Evolutionary conservation across 768 basidiomycete species (phyloP).

Genomic region (Chalciporus chontae): DNA sequence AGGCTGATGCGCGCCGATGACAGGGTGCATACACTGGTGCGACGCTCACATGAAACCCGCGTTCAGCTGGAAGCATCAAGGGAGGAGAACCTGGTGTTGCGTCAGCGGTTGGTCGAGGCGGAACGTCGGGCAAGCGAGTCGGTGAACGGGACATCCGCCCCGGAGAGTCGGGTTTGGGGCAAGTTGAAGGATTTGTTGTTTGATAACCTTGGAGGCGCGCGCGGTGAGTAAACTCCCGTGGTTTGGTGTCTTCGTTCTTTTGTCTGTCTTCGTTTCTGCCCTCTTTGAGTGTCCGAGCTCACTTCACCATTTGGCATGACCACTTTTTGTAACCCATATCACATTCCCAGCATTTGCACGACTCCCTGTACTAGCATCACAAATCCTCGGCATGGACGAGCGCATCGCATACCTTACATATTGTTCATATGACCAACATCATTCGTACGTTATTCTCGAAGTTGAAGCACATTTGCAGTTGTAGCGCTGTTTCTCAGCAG

Average conservation of each 20-base stretch:
- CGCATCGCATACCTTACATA: slow-evolving; percentile 20
- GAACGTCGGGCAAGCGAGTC: slow-evolving; percentile 21
- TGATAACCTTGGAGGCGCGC: slow-evolving; percentile 22
- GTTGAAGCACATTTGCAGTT: slow-evolving; percentile 19
- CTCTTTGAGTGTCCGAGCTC: not conserved
- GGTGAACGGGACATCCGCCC: slow-evolving; percentile 8
- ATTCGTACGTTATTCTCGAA: slow-evolving; percentile 19
- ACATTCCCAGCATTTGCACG: slow-evolving; percentile 26
- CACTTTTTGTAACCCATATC: slow-evolving; percentile 14
- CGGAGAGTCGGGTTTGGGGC: slow-evolving; percentile 26
- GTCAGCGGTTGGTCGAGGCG: slow-evolving; percentile 20
- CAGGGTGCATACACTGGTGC: slow-evolving; percentile 16
- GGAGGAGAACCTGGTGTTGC: slow-evolving; percentile 21
- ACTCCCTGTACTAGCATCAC: slow-evolving; percentile 21
- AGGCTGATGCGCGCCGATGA: slow-evolving; percentile 14
- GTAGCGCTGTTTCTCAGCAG: slow-evolving; percentile 10
- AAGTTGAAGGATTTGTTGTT: slow-evolving; percentile 28
- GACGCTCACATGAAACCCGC: slow-evolving; percentile 19
- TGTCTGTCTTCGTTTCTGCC: slow-evolving; percentile 4
- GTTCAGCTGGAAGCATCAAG: slow-evolving; percentile 16
- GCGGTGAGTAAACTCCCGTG: slow-evolving; percentile 16
- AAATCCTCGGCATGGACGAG: slow-evolving; percentile 22
- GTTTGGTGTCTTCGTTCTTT: not conserved
- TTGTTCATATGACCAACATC: slow-evolving; percentile 14
- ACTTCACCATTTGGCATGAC: not conserved